Conservation (phyloP, 108 stramenopile species). For the Skeletonema menzelii region DNA sequence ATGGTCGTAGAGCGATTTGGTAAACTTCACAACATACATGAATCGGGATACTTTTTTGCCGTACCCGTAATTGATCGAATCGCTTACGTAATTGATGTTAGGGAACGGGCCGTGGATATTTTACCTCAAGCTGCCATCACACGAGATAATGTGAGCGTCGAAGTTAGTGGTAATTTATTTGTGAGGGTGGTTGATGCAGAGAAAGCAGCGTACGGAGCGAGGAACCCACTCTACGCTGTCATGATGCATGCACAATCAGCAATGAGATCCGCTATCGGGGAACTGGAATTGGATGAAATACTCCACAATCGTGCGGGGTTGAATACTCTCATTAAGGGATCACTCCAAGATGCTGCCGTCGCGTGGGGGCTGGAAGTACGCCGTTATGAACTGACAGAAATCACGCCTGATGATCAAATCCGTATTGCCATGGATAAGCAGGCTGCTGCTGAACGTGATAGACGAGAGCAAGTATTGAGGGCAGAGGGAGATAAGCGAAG, state of each 20-base stretch:
- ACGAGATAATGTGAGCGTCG: slow-evolving; percentile 96
- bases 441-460: slow-evolving; percentile 93
- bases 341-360: slow-evolving; percentile 92
- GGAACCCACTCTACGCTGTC: slow-evolving; percentile 95
- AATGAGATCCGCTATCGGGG: slow-evolving; percentile 97
- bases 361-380: slow-evolving; percentile 96
- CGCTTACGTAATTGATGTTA: slow-evolving; percentile 92
- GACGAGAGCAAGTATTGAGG: slow-evolving; percentile 93
- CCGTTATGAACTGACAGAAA: slow-evolving; percentile 97
- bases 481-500: slow-evolving; percentile 95
- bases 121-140: slow-evolving; percentile 94
- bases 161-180: slow-evolving; percentile 97
- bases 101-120: slow-evolving; percentile 94
- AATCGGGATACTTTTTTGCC: slow-evolving; percentile 93
- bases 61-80: slow-evolving; percentile 93
- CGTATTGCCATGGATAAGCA: slow-evolving; percentile 98
- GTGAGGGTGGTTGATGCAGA: slow-evolving; percentile 91
- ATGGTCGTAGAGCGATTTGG: slow-evolving; percentile 96
- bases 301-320: slow-evolving; percentile 91
- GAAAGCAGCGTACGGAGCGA: slow-evolving; percentile 93
- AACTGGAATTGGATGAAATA: slow-evolving; percentile 99
- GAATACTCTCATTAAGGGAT: slow-evolving; percentile 89
- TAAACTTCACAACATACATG: slow-evolving; percentile 82
- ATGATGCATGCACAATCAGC: slow-evolving; percentile 97
- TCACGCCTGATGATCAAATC: slow-evolving; percentile 94